Base-by-base conservation (phyloP, 768 basidiomycete genomes). In the Serendipita sp. region DNA sequence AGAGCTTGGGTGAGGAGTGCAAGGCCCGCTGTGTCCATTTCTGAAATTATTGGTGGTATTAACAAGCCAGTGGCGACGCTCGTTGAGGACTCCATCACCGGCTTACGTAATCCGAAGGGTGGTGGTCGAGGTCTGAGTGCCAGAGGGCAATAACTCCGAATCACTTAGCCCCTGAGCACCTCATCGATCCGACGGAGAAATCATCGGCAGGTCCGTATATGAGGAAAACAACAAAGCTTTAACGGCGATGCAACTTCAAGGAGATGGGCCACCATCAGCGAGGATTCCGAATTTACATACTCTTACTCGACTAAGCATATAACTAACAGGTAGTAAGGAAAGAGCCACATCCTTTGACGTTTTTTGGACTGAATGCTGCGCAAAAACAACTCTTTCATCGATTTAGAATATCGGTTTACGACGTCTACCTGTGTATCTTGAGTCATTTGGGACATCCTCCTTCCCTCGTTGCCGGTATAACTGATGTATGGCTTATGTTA, bases 351-450 rank as follows among this genome's bases (percentile, higher is more conserved):
- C 23, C 0, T 23, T 23, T 23, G 23, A 23, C 23, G 23, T 23
- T 23, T 23, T 23, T 23, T 23, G 23, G 23, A 23, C 23, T 23
- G 23, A 23, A 23, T 23, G 23, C 23, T 23, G 23, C 23, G 23
- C 23, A 23, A 23, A 23, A 23, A 23, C 23, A 23, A 23, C 23
- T 23, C 45, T 13, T 46, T 32, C n/a, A 32, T 51, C 7, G 15
- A 54, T 23, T 80, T 73, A 97, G 76, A 97, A 97, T 28, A 80
- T 76, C 30, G 85, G 72, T 73, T 80, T 86, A 74, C 94, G 81
- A 75, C 88, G 93, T 70, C 94, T 83, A n/a, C 89, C 93, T 2
- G 94, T 96, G 72, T 82, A 96, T 78, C 87, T 91, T 23, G 89
- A 91, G 72, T 91, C 88, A 67, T 78, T 77, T 11, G 91, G 90